These are phyloP conservation scores for Endocalyx cinctus DNA, from an alignment of 2,329 filamentous ascomycete species.

Conservation along the genomic window DNA sequence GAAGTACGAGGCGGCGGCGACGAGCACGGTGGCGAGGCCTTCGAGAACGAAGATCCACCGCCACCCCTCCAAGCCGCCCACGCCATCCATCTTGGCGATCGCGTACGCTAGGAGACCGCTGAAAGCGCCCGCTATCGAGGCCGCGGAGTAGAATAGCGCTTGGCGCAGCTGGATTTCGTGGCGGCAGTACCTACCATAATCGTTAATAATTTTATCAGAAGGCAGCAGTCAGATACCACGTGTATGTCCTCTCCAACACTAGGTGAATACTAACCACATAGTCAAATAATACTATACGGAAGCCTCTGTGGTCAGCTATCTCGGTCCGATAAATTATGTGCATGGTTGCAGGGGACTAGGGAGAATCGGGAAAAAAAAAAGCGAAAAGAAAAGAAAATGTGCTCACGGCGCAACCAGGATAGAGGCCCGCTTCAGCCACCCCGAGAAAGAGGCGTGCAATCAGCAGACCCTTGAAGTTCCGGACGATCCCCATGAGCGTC, in stretches of 20 bases:
- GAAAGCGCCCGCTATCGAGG: slow-evolving; percentile 74
- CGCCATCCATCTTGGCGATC: slow-evolving; percentile 65
- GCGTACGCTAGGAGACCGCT: slow-evolving; percentile 67
- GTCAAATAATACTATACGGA: slow-evolving; percentile 44
- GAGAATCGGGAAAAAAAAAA: too few relatives aligned
- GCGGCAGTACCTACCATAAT: slow-evolving; percentile 39
- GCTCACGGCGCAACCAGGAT: slow-evolving; percentile 27
- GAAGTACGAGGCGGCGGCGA: slow-evolving; percentile 65
- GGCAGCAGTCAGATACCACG: slow-evolving; percentile 4
- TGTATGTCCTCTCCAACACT: neutral
- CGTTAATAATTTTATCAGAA: too few relatives aligned
- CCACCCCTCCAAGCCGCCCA: slow-evolving; percentile 56
- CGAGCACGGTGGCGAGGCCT: slow-evolving; percentile 64
- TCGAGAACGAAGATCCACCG: slow-evolving; percentile 66
- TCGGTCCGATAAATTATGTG: too few relatives aligned
- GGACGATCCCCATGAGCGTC: slow-evolving; percentile 50
- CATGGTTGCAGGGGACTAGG: too few relatives aligned
- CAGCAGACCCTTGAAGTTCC: slow-evolving; percentile 42
- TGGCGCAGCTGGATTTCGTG: slow-evolving; percentile 50
- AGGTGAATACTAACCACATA: slow-evolving; percentile 41
- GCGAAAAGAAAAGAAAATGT: neutral
- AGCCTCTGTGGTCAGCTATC: too few relatives aligned
- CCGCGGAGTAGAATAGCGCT: slow-evolving; percentile 79
- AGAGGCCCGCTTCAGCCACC: slow-evolving; percentile 26
- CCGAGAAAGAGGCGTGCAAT: slow-evolving; percentile 46